phyloP scores from a whole-genome alignment of 2,329 filamentous ascomycete species.

The Aspergillus floridensis region DNA sequence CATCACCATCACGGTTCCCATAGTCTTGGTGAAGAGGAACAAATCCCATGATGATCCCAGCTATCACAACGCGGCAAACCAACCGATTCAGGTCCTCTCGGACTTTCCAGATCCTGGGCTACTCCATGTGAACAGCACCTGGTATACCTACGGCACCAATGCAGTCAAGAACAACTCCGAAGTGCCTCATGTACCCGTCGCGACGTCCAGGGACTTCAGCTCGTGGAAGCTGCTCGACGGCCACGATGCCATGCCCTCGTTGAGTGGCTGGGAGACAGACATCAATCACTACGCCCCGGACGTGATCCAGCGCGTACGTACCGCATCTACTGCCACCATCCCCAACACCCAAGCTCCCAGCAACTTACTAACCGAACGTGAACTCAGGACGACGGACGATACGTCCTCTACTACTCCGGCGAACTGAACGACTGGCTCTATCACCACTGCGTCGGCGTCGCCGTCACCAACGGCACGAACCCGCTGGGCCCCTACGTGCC shows the following conservation, averaged over 20 bases:
- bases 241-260: slow-evolving; percentile 52
- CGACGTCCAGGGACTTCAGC: slow-evolving; percentile 48
- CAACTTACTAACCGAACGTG: not conserved
- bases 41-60: slow-evolving; percentile 15
- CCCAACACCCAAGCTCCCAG: not conserved
- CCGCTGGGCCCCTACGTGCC: slow-evolving; percentile 49
- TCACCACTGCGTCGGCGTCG: slow-evolving; percentile 59
- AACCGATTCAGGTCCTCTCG: slow-evolving; percentile 21
- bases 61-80: slow-evolving; percentile 18
- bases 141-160: slow-evolving; percentile 35
- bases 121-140: slow-evolving; percentile 32
- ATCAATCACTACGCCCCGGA: slow-evolving; percentile 61
- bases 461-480: slow-evolving; percentile 37
- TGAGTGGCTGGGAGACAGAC: slow-evolving; percentile 53
- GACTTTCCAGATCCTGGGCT: slow-evolving; percentile 34
- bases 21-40: slow-evolving; percentile 14
- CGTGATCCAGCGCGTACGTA: slow-evolving; percentile 48
- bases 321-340: not conserved
- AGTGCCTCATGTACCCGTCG: slow-evolving; percentile 51
- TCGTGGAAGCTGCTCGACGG: slow-evolving; percentile 46
- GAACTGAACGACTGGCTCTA: slow-evolving; percentile 37
- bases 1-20: slow-evolving; percentile 22
- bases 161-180: slow-evolving; percentile 17
- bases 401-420: slow-evolving; percentile 59
- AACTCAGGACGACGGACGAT: slow-evolving; percentile 42